Conservation (phyloP, 371 early-diverging fungal species). For the Apophysomyces trapeziformis region DNA sequence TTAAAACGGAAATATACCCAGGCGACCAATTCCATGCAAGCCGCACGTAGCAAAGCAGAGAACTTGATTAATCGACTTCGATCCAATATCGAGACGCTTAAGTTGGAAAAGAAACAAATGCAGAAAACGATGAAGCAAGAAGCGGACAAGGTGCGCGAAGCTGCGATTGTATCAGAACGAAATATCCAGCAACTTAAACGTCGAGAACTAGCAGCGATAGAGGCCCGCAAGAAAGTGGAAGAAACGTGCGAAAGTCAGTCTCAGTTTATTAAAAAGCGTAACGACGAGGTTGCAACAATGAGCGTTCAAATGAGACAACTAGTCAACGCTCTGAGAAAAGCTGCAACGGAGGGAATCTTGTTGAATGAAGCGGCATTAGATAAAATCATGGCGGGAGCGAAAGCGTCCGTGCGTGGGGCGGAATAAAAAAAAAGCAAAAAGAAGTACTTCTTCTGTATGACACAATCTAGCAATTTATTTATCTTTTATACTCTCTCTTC, state of each 20-base stretch:
- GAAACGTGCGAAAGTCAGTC: slow-evolving; percentile 60
- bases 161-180: slow-evolving; percentile 55
- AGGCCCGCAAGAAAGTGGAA: slow-evolving; percentile 71
- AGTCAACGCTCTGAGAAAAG: slow-evolving; percentile 28
- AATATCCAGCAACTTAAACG: slow-evolving; percentile 70
- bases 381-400: slow-evolving; percentile 17
- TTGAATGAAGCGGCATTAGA: slow-evolving; percentile 41
- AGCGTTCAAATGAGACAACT: slow-evolving; percentile 37
- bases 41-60: slow-evolving; percentile 54
- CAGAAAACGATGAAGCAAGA: slow-evolving; percentile 69
- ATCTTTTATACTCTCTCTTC: no score
- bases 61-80: slow-evolving; percentile 37
- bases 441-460: no score
- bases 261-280: slow-evolving; percentile 47
- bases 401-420: slow-evolving; percentile 3
- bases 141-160: slow-evolving; percentile 60
- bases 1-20: slow-evolving; percentile 59
- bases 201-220: slow-evolving; percentile 38
- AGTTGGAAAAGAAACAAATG: slow-evolving; percentile 75
- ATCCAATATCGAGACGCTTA: slow-evolving; percentile 55
- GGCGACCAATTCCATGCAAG: slow-evolving; percentile 48
- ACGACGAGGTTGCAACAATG: slow-evolving; percentile 45
- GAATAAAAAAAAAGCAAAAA: background rate
- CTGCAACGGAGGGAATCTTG: slow-evolving; percentile 39
- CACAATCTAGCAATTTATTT: no score